Percentiles rank a stretch among this genome's conserved stretches.
phyloP scores from a whole-genome alignment of 2,329 filamentous ascomycete species.

The Davidsoniella australis region DNA sequence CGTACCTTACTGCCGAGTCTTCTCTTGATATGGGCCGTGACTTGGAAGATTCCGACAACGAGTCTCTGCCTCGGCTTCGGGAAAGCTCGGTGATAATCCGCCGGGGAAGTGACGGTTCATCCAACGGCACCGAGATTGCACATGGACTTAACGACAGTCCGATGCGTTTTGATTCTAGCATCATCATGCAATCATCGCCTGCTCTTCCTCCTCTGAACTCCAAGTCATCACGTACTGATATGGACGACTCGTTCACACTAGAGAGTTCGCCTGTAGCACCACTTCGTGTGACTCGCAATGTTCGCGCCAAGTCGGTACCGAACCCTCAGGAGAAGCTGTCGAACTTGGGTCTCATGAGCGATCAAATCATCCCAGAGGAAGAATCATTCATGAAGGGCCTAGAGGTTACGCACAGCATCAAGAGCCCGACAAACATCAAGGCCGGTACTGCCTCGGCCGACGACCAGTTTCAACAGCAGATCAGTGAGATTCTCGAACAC shows the following conservation, averaged over 20 bases:
- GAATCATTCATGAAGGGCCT: conserved; percentile 29
- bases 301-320: conserved; percentile 8
- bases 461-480: conserved; percentile 62
- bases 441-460: conserved; percentile 25
- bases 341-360: conserved; percentile 17
- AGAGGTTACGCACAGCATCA: conserved; percentile 22
- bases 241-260: conserved; percentile 7
- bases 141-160: conserved; percentile 4
- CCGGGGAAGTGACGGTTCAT: conserved; percentile 4
- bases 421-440: conserved; percentile 14
- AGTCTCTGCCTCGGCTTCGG: conserved; percentile 1
- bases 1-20: conserved; percentile 1
- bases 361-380: conserved; percentile 1
- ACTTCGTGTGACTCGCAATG: conserved; percentile 3
- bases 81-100: conserved; percentile 2
- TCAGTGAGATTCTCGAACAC: conserved; percentile 58
- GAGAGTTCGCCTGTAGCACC: conserved; percentile 9
- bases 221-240: neutral
- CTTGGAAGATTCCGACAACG: neutral
- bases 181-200: conserved; percentile 8
- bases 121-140: neutral
- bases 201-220: neutral
- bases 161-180: conserved; percentile 5
- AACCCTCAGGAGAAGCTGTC: conserved; percentile 5
- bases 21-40: conserved; percentile 8